Percentiles rank a stretch among this genome's conserved stretches.
These are phyloP conservation scores for Pleurozium schreberi DNA, from an alignment of 225 moss, liverwort and hornwort species.

Conservation along the genomic window DNA sequence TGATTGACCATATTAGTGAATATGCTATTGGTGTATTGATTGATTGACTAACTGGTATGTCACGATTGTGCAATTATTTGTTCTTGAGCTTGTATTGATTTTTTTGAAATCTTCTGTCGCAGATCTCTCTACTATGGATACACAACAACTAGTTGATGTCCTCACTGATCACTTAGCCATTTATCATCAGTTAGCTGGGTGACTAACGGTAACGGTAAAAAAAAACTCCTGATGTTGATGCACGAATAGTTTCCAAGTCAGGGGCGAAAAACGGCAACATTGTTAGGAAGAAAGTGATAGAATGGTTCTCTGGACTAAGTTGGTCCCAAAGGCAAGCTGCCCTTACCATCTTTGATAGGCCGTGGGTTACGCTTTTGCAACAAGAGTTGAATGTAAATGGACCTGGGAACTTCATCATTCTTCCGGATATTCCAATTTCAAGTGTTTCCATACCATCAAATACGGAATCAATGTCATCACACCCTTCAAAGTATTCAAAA, in stretches of 20 bases:
- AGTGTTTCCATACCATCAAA: background rate
- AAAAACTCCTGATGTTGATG: conserved; percentile 12
- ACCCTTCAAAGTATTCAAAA: conserved; percentile 27
- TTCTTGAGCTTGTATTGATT: background rate
- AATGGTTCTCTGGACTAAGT: conserved; percentile 55
- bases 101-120: background rate
- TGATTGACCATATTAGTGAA: background rate
- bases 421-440: conserved; percentile 60
- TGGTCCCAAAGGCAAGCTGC: conserved; percentile 53
- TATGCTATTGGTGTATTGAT: background rate
- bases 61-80: background rate
- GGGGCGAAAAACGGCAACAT: conserved; percentile 14
- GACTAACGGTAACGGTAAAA: conserved; percentile 14
- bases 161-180: conserved; percentile 81
- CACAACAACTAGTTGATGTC: conserved; percentile 64
- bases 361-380: conserved; percentile 78
- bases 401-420: conserved; percentile 60
- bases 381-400: conserved; percentile 53
- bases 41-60: background rate
- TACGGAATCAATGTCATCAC: conserved; percentile 5
- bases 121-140: conserved; percentile 55
- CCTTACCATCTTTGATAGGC: conserved; percentile 51
- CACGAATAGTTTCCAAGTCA: conserved; percentile 4
- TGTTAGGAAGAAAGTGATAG: conserved; percentile 44
- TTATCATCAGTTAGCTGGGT: conserved; percentile 55